Evolutionary conservation across 257 asterid species (phyloP).

Genomic region (Lantana camara): DNA sequence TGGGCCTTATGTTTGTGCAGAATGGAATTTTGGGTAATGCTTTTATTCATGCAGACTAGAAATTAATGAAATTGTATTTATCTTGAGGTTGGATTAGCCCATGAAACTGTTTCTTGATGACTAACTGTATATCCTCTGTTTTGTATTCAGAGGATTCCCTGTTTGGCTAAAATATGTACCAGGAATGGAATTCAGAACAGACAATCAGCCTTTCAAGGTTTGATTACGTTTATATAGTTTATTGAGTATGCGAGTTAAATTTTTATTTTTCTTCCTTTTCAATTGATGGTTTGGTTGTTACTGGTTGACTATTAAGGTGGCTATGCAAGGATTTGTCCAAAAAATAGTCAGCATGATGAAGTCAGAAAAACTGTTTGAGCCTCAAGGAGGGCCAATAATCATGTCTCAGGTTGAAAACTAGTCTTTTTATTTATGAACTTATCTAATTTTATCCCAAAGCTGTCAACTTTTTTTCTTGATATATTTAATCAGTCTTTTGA

Average conservation of each 20-base stretch:
- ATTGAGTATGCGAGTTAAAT: background rate
- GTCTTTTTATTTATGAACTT: background rate
- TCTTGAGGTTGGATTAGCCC: background rate
- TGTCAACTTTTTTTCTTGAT: background rate
- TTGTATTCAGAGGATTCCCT: constrained; percentile 85
- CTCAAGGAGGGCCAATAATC: constrained; percentile 94
- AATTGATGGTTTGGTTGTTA: constrained; percentile 23
- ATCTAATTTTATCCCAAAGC: background rate
- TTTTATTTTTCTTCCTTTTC: background rate
- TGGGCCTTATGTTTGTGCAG: constrained; percentile 92
- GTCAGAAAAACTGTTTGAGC: constrained; percentile 72
- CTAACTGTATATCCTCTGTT: constrained; percentile 36
- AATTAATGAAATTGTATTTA: background rate
- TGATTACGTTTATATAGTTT: background rate
- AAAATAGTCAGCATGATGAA: constrained; percentile 74
- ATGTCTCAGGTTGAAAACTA: constrained; percentile 67
- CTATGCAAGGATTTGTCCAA: constrained; percentile 72
- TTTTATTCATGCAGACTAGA: background rate
- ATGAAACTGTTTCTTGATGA: background rate
- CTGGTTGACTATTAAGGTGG: constrained; percentile 45
- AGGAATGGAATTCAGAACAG: constrained; percentile 80
- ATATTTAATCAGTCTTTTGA: background rate
- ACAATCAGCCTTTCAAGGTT: constrained; percentile 89
- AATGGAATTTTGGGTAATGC: constrained; percentile 89
- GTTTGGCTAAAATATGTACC: constrained; percentile 94